phyloP scores from a whole-genome alignment of 1,284 basidiomycete genomes.

The Sporisorium scitamineum region DNA sequence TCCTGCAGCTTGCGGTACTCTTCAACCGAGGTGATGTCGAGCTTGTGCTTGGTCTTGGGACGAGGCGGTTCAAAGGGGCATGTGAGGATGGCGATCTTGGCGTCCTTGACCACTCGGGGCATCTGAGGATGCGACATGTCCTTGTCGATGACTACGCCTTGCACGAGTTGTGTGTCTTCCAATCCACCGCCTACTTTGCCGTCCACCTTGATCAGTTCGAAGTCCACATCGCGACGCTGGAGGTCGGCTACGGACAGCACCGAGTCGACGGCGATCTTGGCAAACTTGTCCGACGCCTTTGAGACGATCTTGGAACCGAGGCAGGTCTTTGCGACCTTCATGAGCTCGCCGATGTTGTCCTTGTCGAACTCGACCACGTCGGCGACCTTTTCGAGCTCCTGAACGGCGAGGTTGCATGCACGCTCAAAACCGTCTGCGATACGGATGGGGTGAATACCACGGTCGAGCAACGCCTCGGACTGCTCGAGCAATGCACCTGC shows the following conservation, averaged over 20 bases:
- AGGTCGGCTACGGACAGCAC: constrained; percentile 95
- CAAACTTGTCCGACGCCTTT: constrained; percentile 93
- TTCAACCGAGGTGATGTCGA: constrained; percentile 97
- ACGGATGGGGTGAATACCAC: constrained; percentile 96
- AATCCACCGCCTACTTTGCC: constrained; percentile 98
- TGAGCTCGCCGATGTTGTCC: constrained; percentile 79
- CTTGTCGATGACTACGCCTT: constrained; percentile 97
- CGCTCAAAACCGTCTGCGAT: constrained; percentile 98
- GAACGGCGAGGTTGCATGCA: constrained; percentile 88
- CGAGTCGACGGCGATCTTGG: constrained; percentile 96
- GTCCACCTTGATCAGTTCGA: constrained; percentile 99
- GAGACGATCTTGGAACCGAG: constrained; percentile 99
- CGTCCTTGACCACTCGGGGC: constrained; percentile 88
- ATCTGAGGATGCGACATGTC: constrained; percentile 99
- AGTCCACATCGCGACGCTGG: constrained; percentile 92
- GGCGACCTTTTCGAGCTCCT: constrained; percentile 90
- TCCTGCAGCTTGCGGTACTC: constrained; percentile 94
- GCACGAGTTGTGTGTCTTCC: constrained; percentile 91
- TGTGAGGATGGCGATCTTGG: constrained; percentile 93
- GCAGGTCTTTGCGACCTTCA: constrained; percentile 93
- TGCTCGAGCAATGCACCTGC: constrained; percentile 95
- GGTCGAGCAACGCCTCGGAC: constrained; percentile 85
- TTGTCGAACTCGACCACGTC: constrained; percentile 87
- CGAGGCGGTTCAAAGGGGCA: constrained; percentile 99
- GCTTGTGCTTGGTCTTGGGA: constrained; percentile 99